phyloP scores from a whole-genome alignment of 83 land plant species.

The Picea abies region DNA sequence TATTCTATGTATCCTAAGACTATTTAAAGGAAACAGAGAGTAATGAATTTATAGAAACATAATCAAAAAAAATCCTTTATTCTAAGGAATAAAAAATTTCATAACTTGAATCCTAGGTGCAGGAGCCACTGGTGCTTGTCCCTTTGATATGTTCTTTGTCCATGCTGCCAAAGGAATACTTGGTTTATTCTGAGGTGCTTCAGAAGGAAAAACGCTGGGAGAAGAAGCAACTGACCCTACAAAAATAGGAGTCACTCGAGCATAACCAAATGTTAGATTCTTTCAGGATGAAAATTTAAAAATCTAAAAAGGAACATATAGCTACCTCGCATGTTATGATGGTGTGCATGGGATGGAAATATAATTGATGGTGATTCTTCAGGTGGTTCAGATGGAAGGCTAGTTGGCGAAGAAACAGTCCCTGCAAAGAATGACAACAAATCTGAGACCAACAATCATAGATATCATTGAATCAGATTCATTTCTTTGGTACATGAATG shows the following conservation, averaged over 20 bases:
- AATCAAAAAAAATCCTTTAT: not conserved
- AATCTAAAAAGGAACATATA: not conserved
- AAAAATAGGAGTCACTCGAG: not conserved
- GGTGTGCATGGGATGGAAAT: conserved; percentile 10
- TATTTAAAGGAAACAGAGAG: not conserved
- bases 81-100: not conserved
- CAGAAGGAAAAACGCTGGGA: not conserved
- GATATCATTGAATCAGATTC: not conserved
- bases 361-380: not conserved
- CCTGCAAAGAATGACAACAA: not conserved
- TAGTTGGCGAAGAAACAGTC: not conserved
- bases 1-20: too few species aligned
- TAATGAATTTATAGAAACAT: not conserved
- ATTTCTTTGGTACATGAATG: not conserved
- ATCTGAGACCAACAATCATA: not conserved
- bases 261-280: not conserved
- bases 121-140: conserved; percentile 1
- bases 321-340: not conserved
- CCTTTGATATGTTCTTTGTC: not conserved
- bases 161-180: not conserved
- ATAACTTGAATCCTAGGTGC: conserved; percentile 10
- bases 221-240: not conserved
- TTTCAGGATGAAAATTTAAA: not conserved
- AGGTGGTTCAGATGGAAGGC: conserved; percentile 8
- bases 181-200: not conserved